Evolutionary conservation across 2,329 filamentous ascomycete genomes (phyloP), one percentile per base, ranked within the genome.

Genomic region (Fusarium irregulare): DNA sequence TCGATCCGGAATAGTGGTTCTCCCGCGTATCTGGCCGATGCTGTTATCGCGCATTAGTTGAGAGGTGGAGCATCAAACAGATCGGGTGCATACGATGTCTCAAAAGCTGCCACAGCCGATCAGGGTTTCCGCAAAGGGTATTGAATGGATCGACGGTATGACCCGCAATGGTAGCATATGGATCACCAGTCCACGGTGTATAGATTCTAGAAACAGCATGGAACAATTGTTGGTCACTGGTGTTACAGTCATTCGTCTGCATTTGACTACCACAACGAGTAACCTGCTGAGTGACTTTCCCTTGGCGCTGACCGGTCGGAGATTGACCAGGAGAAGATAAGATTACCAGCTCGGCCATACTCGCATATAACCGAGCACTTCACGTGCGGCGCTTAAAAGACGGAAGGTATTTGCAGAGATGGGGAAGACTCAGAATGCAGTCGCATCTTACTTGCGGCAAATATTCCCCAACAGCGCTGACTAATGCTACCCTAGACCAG

Each of bases 1-100:
- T 64, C 60, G 5, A 64, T 49, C 2, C 60, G 49, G 8, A 64
- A 64, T 2, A 64, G 16, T 3, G 59, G 60, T 16, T 64, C 60
- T 1, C 60, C 59, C 5, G 25, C 49, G 2, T 25, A 40, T 10
- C 45, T 49, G 14, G 37, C 59, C 9, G 23, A 28, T 28, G 60
- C 60, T 64, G 23, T 6, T 3, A 16, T 6, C 34, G 0, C 7
- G 34, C 34, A 25, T 63, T 30, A 63, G 57, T 16, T 2, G 13
- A 8, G 7, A 7, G 10, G 12, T 10, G 3, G 8, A n/a, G 4
- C 9, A 4, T 2, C 1, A 0, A 14, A 1, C 0, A 3, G 4
- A 14, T 10, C 7, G 3, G 7, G 3, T 7, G 3, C 60, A 0
- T 48, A 64, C 60, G 60, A 11, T 64, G 37, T 57, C 28, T 40